These are phyloP conservation scores for Brassica juncea DNA, from an alignment of 345 rosid genomes.

Conservation along the genomic window DNA sequence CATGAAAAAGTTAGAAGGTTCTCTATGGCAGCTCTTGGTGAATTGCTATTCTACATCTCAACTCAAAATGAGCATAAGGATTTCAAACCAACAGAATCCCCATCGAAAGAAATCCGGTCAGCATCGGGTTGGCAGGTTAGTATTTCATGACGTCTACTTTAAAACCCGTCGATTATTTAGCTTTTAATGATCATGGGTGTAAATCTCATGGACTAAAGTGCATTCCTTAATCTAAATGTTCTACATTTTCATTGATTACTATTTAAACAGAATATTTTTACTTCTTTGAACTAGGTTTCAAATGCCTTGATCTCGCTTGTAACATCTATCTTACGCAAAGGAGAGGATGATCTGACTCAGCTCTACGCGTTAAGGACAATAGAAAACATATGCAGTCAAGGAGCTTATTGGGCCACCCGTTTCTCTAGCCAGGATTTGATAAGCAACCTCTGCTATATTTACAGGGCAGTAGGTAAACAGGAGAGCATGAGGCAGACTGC, in stretches of 20 bases:
- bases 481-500: conserved; percentile 95
- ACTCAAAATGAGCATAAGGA: conserved; percentile 86
- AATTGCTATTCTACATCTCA: conserved; percentile 89
- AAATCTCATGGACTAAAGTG: conserved; percentile 6
- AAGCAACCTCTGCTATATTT: conserved; percentile 81
- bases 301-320: conserved; percentile 91
- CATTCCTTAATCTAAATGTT: neutral
- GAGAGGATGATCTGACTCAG: conserved; percentile 95
- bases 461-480: conserved; percentile 84
- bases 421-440: conserved; percentile 90
- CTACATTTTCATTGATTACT: neutral
- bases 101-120: conserved; percentile 71
- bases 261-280: neutral
- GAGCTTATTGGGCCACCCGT: conserved; percentile 82
- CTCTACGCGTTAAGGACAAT: conserved; percentile 93
- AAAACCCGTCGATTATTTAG: neutral
- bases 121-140: conserved; percentile 92
- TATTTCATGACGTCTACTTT: conserved; percentile 20
- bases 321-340: conserved; percentile 86
- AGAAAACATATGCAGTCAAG: conserved; percentile 96
- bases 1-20: conserved; percentile 96
- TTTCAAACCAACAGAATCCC: conserved; percentile 69
- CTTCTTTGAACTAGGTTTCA: conserved; percentile 57
- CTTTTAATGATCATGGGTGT: conserved; percentile 2
- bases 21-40: conserved; percentile 98